These are phyloP conservation scores for Neotropicomus parvogracilis DNA, from an alignment of 1,284 basidiomycete species.

Conservation along the genomic window DNA sequence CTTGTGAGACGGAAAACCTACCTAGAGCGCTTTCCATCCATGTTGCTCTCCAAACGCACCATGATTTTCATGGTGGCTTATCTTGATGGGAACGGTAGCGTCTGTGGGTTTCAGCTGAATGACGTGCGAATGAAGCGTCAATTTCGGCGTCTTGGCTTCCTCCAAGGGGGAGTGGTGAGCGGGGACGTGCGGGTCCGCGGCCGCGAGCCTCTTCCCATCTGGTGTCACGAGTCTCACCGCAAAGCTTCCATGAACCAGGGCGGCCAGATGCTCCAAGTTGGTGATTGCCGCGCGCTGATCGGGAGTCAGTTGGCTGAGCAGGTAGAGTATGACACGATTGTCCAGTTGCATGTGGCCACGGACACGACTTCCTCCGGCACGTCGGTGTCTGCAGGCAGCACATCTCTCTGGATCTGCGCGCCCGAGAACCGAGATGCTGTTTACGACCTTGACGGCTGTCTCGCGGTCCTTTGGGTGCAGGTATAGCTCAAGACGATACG, in stretches of 20 bases:
- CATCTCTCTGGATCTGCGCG: slow-evolving; percentile 10
- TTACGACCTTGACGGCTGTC: slow-evolving; percentile 3
- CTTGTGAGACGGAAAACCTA: not conserved
- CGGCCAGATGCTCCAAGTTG: not conserved
- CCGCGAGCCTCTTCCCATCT: slow-evolving; percentile 16
- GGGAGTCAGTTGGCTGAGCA: slow-evolving; percentile 1
- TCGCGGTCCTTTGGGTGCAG: slow-evolving; percentile 2
- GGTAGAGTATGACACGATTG: slow-evolving; percentile 15
- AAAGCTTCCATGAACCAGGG: slow-evolving; percentile 10
- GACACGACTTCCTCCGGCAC: slow-evolving; percentile 6
- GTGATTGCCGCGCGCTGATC: not conserved
- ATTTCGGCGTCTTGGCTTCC: not conserved
- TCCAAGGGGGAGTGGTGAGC: not conserved
- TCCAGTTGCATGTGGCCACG: slow-evolving; percentile 19
- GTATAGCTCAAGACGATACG: slow-evolving; percentile 21
- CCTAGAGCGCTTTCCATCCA: slow-evolving; percentile 10
- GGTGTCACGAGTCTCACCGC: slow-evolving; percentile 13
- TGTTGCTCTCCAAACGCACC: not conserved
- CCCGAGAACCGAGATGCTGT: slow-evolving; percentile 15
- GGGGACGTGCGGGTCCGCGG: not conserved
- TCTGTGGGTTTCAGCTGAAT: slow-evolving; percentile 1
- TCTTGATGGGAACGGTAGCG: not conserved
- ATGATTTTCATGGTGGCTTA: not conserved
- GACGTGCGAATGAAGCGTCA: slow-evolving; percentile 11
- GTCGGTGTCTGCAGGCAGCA: slow-evolving; percentile 14